Percentiles rank a stretch among this genome's conserved stretches.
phyloP scores from a whole-genome alignment of 768 basidiomycete species.

The Lactarius sanguifluus region DNA sequence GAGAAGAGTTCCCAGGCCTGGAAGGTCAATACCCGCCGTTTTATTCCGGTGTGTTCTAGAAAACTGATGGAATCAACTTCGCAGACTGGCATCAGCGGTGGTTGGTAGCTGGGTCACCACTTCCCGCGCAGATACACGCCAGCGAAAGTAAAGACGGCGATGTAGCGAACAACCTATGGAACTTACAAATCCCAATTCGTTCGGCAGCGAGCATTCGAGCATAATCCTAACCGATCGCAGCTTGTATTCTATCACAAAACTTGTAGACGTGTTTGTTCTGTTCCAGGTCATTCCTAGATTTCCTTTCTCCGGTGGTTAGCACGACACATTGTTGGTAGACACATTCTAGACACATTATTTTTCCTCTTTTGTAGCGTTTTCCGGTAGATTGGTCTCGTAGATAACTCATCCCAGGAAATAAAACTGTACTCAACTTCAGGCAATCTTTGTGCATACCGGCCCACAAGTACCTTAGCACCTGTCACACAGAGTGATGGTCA shows the following conservation, averaged over 20 bases:
- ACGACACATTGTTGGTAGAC: neutral
- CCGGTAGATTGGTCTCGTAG: neutral
- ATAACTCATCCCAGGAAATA: neutral
- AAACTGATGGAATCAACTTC: neutral
- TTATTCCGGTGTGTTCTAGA: neutral
- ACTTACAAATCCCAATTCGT: constrained; percentile 20
- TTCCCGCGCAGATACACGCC: constrained; percentile 6
- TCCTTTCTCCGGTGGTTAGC: neutral
- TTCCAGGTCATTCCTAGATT: neutral
- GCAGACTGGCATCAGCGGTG: constrained; percentile 17
- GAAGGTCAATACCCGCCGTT: constrained; percentile 11
- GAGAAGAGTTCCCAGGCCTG: constrained; percentile 17
- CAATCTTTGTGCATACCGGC: neutral
- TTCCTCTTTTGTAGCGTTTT: neutral
- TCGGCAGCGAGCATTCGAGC: neutral
- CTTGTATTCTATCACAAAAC: neutral
- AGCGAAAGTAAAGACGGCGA: neutral
- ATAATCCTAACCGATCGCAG: neutral
- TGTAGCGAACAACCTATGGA: constrained; percentile 15
- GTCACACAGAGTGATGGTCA: neutral
- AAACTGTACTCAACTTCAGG: neutral
- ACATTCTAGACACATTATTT: neutral
- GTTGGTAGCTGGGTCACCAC: constrained; percentile 19
- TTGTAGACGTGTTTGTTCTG: neutral
- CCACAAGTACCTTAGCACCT: neutral